Evolutionary conservation across 2,329 filamentous ascomycete genomes (phyloP).

Genomic region (Microcyclosporella mali): DNA sequence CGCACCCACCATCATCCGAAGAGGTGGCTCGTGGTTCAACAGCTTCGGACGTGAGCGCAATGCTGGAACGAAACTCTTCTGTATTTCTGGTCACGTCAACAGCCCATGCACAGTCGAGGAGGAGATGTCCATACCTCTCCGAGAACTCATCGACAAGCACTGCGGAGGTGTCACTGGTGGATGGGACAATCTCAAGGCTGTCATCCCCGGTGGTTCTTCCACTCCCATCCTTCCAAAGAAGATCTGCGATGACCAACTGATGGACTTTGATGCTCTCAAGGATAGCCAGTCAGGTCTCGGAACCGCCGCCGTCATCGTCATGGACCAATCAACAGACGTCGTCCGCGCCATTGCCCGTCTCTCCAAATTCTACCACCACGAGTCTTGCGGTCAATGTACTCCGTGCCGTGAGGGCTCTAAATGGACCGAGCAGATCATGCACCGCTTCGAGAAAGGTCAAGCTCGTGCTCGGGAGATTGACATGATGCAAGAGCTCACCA

Average conservation of each 20-base stretch:
- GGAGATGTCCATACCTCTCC: conserved; percentile 96
- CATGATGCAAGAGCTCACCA: conserved; percentile 98
- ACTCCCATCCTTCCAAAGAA: conserved; percentile 89
- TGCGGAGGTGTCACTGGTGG: conserved; percentile 93
- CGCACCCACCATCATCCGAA: conserved; percentile 88
- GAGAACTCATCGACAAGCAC: conserved; percentile 96
- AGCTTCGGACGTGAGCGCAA: conserved; percentile 93
- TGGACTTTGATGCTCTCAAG: conserved; percentile 99
- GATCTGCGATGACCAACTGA: conserved; percentile 89
- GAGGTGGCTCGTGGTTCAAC: conserved; percentile 89
- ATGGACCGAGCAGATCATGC: conserved; percentile 99
- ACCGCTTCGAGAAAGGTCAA: conserved; percentile 85
- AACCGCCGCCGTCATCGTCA: conserved; percentile 95
- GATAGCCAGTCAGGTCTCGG: conserved; percentile 95
- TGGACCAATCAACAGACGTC: conserved; percentile 97
- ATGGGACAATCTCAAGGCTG: conserved; percentile 93
- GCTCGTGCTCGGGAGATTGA: conserved; percentile 91
- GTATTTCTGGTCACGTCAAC: conserved; percentile 98
- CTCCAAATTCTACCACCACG: conserved; percentile 96
- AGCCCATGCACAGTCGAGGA: conserved; percentile 97
- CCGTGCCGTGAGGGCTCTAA: conserved; percentile 98
- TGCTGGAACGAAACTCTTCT: conserved; percentile 94
- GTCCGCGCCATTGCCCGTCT: conserved; percentile 89
- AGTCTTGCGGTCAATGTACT: conserved; percentile 97
- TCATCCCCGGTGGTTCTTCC: conserved; percentile 94